Percentiles rank a stretch among this genome's conserved stretches.
Evolutionary conservation across 441 rosid genomes (phyloP).

Genomic region (Pelargonium citronellum): DNA sequence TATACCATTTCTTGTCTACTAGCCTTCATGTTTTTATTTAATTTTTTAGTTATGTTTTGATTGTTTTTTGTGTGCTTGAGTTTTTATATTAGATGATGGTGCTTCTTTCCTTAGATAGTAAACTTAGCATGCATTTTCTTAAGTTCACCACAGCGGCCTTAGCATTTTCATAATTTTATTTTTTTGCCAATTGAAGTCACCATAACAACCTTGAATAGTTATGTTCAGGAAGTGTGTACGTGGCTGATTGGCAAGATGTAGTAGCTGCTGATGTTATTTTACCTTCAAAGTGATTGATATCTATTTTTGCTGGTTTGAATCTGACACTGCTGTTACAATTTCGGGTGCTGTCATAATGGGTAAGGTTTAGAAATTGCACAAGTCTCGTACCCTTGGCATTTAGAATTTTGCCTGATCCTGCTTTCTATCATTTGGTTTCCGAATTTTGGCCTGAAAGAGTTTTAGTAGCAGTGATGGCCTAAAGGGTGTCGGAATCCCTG

Average conservation of each 20-base stretch:
- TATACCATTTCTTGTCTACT: no score
- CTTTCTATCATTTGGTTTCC: neutral
- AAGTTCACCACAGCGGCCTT: no score
- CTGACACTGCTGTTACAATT: neutral
- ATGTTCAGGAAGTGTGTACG: constrained; percentile 3
- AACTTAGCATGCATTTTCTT: neutral
- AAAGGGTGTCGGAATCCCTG: neutral
- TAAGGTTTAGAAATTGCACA: constrained; percentile 2
- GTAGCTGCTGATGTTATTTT: constrained; percentile 10
- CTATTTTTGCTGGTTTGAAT: constrained; percentile 9
- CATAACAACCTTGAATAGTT: neutral
- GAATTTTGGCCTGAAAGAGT: neutral
- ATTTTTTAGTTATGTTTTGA: neutral
- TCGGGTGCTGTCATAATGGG: neutral
- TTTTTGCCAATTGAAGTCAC: neutral
- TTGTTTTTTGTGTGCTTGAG: neutral
- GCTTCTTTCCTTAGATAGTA: neutral
- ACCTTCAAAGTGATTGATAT: neutral
- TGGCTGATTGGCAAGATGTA: constrained; percentile 6
- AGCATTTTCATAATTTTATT: neutral
- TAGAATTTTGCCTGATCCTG: constrained; percentile 3
- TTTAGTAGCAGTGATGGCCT: constrained; percentile 10
- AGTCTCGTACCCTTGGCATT: neutral
- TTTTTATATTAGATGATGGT: neutral
- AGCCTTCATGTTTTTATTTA: neutral